Percentiles rank a stretch among this genome's conserved stretches.
These are phyloP conservation scores for Amanita pseudoporphyria DNA, from an alignment of 768 basidiomycete species.

Conservation along the genomic window DNA sequence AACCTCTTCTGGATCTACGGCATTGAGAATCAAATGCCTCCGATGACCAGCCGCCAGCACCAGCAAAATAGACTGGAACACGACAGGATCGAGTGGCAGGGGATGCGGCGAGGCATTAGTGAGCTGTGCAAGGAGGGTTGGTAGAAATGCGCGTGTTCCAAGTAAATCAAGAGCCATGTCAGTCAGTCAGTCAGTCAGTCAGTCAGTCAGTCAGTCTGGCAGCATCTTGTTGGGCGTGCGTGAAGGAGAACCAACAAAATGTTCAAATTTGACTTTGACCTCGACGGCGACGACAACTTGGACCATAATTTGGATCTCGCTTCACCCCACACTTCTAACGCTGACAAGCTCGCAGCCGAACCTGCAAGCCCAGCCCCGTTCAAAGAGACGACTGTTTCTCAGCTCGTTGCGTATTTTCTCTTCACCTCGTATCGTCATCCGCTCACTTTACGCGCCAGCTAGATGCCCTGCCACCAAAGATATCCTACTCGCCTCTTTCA, in stretches of 20 bases:
- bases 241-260: not conserved
- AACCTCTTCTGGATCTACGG: not conserved
- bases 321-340: not conserved
- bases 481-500: conserved; percentile 73
- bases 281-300: conserved; percentile 1
- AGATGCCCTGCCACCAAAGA: conserved; percentile 51
- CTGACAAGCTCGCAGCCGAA: not conserved
- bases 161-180: not conserved
- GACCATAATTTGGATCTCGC: not conserved
- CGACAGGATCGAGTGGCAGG: conserved; percentile 3
- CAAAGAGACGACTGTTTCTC: conserved; percentile 11
- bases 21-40: not conserved
- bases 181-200: too few species aligned
- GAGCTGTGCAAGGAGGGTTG: not conserved
- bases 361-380: not conserved
- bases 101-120: not conserved
- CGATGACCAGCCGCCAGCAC: not conserved
- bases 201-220: too few species aligned
- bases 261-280: not conserved
- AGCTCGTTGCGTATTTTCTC: conserved; percentile 24
- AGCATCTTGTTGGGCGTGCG: too few species aligned
- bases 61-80: conserved; percentile 2
- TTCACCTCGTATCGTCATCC: conserved; percentile 9
- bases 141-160: conserved; percentile 3
- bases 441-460: conserved; percentile 36